These are phyloP conservation scores for Hanseniaspora lachancei DNA, from an alignment of 805 yeast genomes.

Conservation along the genomic window DNA sequence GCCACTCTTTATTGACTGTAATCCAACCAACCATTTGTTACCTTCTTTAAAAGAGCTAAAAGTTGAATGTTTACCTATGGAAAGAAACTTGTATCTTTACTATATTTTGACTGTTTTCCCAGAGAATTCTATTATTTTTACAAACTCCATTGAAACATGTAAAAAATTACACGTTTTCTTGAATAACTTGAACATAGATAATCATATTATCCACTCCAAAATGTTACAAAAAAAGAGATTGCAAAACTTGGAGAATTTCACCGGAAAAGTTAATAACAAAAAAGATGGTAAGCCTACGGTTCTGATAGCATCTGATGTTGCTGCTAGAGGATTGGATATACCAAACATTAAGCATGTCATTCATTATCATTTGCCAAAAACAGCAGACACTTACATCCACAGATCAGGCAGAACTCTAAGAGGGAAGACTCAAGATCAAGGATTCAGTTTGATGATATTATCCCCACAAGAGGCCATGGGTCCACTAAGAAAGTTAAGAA, in stretches of 20 bases:
- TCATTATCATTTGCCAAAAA: conserved; percentile 87
- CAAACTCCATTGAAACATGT: conserved; percentile 91
- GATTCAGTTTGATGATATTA: conserved; percentile 88
- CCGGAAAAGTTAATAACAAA: conserved; percentile 6
- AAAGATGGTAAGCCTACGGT: conserved; percentile 47
- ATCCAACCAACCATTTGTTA: conserved; percentile 72
- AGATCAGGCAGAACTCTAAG: conserved; percentile 98
- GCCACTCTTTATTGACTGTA: conserved; percentile 69
- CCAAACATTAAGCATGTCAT: conserved; percentile 84
- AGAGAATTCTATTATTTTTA: conserved; percentile 79
- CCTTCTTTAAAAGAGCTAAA: conserved; percentile 67
- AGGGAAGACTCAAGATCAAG: conserved; percentile 47
- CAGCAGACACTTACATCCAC: conserved; percentile 90
- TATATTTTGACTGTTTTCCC: conserved; percentile 78
- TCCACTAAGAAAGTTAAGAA: conserved; percentile 64
- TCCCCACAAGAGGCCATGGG: conserved; percentile 91
- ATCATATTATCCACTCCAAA: conserved; percentile 75
- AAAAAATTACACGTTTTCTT: conserved; percentile 70
- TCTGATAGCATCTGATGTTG: conserved; percentile 89
- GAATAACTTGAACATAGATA: conserved; percentile 51
- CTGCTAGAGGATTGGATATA: conserved; percentile 94
- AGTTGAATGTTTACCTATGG: conserved; percentile 80
- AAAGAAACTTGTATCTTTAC: conserved; percentile 79
- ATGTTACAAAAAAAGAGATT: conserved; percentile 92
- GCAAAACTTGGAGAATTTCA: conserved; percentile 68